A percentile compares a stretch with the other conserved stretches of the same genome.
phyloP scores from a whole-genome alignment of 2,329 filamentous ascomycete species.

The Aspergillus tubingensis region DNA sequence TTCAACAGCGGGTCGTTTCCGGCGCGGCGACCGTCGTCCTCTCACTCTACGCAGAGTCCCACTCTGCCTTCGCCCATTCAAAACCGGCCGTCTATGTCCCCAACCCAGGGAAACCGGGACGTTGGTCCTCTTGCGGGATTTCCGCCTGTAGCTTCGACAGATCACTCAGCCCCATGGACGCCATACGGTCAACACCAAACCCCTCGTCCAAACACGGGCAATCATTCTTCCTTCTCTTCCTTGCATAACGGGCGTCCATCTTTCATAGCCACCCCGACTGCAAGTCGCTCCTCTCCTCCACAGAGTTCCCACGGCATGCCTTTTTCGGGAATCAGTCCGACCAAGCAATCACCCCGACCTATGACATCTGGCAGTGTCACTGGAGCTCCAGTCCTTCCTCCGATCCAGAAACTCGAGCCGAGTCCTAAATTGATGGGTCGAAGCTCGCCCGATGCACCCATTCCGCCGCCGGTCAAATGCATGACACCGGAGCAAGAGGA shows the following conservation, averaged over 20 bases:
- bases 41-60: slow-evolving; percentile 40
- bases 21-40: slow-evolving; percentile 44
- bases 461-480: slow-evolving; percentile 45
- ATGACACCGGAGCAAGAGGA: slow-evolving; percentile 49
- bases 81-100: slow-evolving; percentile 51
- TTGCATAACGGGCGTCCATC: slow-evolving; percentile 34
- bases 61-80: slow-evolving; percentile 44
- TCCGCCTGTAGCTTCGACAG: slow-evolving; percentile 33
- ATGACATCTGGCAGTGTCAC: slow-evolving; percentile 37
- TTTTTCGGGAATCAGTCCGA: slow-evolving; percentile 50
- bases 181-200: slow-evolving; percentile 36
- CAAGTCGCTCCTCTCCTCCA: slow-evolving; percentile 37
- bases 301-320: slow-evolving; percentile 40
- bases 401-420: slow-evolving; percentile 44
- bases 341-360: slow-evolving; percentile 47
- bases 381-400: slow-evolving; percentile 41
- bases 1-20: slow-evolving; percentile 31
- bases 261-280: slow-evolving; percentile 37
- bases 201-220: slow-evolving; percentile 32
- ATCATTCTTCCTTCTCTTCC: slow-evolving; percentile 30
- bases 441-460: slow-evolving; percentile 45
- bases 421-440: slow-evolving; percentile 49
- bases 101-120: slow-evolving; percentile 53
- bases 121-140: slow-evolving; percentile 49
- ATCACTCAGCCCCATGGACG: slow-evolving; percentile 34